Evolutionary conservation across 805 yeast genomes (phyloP).

Genomic region (Clavispora phyllophila): DNA sequence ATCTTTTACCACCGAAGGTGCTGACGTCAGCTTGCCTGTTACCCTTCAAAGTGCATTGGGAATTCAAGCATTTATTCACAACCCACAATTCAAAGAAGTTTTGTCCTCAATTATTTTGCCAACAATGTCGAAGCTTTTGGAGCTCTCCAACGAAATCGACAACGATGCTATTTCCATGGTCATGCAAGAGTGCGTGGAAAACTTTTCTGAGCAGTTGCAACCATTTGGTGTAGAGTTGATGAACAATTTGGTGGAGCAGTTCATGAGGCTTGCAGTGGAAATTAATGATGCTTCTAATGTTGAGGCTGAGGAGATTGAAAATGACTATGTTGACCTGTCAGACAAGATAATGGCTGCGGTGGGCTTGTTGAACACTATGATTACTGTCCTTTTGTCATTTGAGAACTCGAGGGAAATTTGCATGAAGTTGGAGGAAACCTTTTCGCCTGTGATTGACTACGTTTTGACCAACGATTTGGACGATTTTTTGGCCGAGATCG

Average conservation of each 20-base stretch:
- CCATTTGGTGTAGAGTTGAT: conserved; percentile 26
- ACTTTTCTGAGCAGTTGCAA: conserved; percentile 75
- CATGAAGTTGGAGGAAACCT: conserved; percentile 56
- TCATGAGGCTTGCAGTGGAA: conserved; percentile 27
- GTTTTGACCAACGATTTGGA: conserved; percentile 63
- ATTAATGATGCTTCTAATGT: conserved; percentile 48
- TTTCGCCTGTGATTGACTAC: conserved; percentile 63
- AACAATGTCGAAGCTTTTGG: conserved; percentile 74
- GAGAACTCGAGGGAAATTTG: conserved; percentile 74
- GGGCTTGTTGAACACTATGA: conserved; percentile 76
- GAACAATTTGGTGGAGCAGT: conserved; percentile 24
- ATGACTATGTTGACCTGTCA: conserved; percentile 27
- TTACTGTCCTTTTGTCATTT: conserved; percentile 74
- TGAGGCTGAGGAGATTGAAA: conserved; percentile 25
- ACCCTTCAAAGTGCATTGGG: conserved; percentile 82
- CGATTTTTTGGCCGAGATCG: conserved; percentile 70
- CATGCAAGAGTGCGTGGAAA: conserved; percentile 93
- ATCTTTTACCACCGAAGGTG: conserved; percentile 22
- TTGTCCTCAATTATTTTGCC: conserved; percentile 66
- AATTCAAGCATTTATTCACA: conserved; percentile 68
- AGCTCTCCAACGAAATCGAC: conserved; percentile 74
- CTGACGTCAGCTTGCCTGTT: conserved; percentile 53
- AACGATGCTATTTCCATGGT: conserved; percentile 83
- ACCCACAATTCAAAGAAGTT: conserved; percentile 63
- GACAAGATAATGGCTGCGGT: conserved; percentile 80